phyloP scores from a whole-genome alignment of 352 stramenopile genomes.

The Pseudoperonospora humuli region DNA sequence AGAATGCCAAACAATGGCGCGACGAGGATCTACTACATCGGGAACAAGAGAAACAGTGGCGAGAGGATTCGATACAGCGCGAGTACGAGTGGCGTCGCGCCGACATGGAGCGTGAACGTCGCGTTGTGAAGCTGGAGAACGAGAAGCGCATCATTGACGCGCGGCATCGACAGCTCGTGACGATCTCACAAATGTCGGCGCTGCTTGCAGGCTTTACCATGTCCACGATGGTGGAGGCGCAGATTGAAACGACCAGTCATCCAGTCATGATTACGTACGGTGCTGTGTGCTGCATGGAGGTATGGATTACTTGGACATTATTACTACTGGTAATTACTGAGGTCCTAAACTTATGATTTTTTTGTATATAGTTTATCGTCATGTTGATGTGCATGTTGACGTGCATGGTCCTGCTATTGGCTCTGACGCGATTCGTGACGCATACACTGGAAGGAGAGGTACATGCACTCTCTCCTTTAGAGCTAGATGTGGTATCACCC shows the following conservation, averaged over 20 bases:
- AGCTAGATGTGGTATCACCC: constrained; percentile 65
- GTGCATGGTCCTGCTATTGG: constrained; percentile 58
- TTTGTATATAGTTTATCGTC: constrained; percentile 44
- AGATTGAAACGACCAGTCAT: constrained; percentile 37
- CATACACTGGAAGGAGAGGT: constrained; percentile 67
- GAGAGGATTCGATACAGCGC: constrained; percentile 60
- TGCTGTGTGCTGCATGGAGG: constrained; percentile 45
- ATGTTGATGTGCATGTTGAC: constrained; percentile 76
- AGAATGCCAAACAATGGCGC: constrained; percentile 77
- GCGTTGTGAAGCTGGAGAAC: constrained; percentile 73
- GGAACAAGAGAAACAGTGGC: constrained; percentile 73
- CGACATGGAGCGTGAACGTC: constrained; percentile 59
- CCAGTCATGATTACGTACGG: constrained; percentile 49
- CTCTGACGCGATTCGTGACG: constrained; percentile 66
- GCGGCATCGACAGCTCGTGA: constrained; percentile 55
- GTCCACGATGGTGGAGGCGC: constrained; percentile 68
- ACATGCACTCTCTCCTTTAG: constrained; percentile 37
- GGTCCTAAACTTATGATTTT: too few relatives aligned
- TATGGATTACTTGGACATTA: too few relatives aligned
- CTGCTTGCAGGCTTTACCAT: constrained; percentile 66
- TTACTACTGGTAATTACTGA: constrained; percentile 5
- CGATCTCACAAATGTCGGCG: constrained; percentile 56
- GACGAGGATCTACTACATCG: constrained; percentile 65
- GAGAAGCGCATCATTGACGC: constrained; percentile 77
- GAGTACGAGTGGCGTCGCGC: constrained; percentile 60